These are phyloP conservation scores for Schoenoplectus triqueter DNA, from an alignment of 202 grass and related monocot genomes.

Conservation along the genomic window DNA sequence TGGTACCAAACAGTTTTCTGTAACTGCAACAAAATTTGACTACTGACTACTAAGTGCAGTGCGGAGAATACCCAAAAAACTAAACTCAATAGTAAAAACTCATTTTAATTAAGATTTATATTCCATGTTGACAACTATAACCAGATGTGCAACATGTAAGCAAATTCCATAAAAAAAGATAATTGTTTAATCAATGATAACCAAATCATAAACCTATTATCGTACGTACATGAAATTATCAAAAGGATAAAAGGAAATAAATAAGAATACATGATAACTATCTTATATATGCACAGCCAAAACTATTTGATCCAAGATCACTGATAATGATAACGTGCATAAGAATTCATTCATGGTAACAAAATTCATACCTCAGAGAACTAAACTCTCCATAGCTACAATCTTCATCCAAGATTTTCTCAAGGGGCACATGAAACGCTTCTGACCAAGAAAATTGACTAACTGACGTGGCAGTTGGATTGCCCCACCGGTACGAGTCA, in stretches of 20 bases:
- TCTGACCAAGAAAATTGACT: slow-evolving; percentile 93
- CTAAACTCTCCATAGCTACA: slow-evolving; percentile 55
- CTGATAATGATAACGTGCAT: not conserved
- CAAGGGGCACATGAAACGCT: slow-evolving; percentile 84
- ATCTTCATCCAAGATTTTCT: slow-evolving; percentile 46
- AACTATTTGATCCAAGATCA: not conserved
- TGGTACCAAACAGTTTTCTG: not conserved
- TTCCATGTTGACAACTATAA: not conserved
- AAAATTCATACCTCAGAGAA: slow-evolving; percentile 47
- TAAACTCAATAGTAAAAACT: not conserved
- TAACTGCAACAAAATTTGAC: not conserved
- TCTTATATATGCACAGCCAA: not conserved
- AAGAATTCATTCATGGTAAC: not conserved
- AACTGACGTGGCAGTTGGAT: slow-evolving; percentile 61
- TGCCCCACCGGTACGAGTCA: slow-evolving; percentile 81
- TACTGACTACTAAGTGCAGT: too few species aligned
- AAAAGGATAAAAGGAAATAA: not conserved
- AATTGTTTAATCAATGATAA: not conserved
- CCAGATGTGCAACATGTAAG: not conserved
- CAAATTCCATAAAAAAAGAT: not conserved
- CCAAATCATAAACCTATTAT: not conserved
- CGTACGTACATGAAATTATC: not conserved
- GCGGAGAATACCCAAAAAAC: not conserved
- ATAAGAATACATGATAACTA: not conserved
- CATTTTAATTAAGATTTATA: not conserved